phyloP scores from a whole-genome alignment of 371 early-diverging fungal genomes.

The Phascolomyces articulosus region DNA sequence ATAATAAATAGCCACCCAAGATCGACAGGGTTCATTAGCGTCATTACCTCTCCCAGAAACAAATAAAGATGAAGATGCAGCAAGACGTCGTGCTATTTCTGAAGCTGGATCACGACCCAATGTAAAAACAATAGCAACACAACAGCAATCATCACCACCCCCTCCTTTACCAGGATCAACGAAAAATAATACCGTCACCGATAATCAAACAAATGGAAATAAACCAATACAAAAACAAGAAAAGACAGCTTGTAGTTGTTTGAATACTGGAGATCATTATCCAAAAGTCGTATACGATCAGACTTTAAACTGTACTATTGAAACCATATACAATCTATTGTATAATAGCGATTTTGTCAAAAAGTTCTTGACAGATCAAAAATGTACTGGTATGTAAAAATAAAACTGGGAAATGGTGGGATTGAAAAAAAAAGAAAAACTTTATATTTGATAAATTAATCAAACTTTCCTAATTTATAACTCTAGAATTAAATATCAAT shows the following conservation, averaged over 20 bases:
- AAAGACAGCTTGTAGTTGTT: conserved; percentile 54
- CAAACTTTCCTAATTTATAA: background rate
- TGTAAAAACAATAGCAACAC: conserved; percentile 9
- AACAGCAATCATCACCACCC: background rate
- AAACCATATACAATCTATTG: conserved; percentile 52
- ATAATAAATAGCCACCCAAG: background rate
- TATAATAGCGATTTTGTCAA: conserved; percentile 44
- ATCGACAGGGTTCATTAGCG: conserved; percentile 23
- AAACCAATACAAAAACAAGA: conserved; percentile 22
- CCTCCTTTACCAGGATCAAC: background rate
- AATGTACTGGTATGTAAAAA: conserved; percentile 39
- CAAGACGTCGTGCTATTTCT: conserved; percentile 27
- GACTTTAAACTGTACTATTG: conserved; percentile 50
- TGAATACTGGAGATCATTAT: conserved; percentile 49
- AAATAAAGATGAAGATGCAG: conserved; percentile 12
- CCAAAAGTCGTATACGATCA: conserved; percentile 52
- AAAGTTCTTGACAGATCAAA: conserved; percentile 42
- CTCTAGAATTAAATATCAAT: conserved; percentile 42
- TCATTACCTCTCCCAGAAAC: conserved; percentile 22
- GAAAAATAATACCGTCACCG: background rate
- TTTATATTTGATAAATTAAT: background rate
- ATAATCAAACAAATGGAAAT: background rate
- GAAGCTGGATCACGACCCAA: conserved; percentile 34
- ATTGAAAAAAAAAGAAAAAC: too few species aligned
- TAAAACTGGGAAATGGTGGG: background rate